Conservation (phyloP, 805 yeast species). For the Priceomyces haplophilus region DNA sequence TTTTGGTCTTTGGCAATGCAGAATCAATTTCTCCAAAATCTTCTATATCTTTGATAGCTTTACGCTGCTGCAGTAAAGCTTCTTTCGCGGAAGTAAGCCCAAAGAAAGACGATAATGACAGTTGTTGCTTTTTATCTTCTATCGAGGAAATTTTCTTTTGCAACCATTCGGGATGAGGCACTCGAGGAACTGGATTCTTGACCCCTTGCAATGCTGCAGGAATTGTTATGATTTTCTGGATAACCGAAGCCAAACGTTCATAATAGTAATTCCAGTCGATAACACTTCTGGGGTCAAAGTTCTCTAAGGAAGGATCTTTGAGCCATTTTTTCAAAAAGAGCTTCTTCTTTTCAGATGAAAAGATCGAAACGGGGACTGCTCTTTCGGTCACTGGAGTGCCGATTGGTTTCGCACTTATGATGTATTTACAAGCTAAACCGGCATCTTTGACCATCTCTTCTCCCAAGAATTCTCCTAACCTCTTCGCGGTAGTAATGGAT, state of each 20-base stretch:
- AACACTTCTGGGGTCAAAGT: slow-evolving; percentile 83
- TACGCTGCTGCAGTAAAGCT: slow-evolving; percentile 35
- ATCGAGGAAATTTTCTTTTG: slow-evolving; percentile 55
- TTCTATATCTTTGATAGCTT: slow-evolving; percentile 64
- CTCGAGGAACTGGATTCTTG: slow-evolving; percentile 90
- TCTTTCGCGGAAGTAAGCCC: slow-evolving; percentile 40
- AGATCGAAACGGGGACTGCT: slow-evolving; percentile 94
- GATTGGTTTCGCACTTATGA: slow-evolving; percentile 78
- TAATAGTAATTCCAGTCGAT: slow-evolving; percentile 93
- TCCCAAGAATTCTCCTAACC: slow-evolving; percentile 93
- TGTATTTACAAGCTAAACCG: slow-evolving; percentile 92
- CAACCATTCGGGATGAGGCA: slow-evolving; percentile 93
- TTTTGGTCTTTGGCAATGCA: slow-evolving; percentile 27
- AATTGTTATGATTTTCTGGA: slow-evolving; percentile 91
- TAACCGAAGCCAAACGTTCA: slow-evolving; percentile 86
- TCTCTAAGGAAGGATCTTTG: slow-evolving; percentile 67
- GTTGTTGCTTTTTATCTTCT: slow-evolving; percentile 71
- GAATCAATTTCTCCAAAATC: slow-evolving; percentile 51
- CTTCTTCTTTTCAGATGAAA: slow-evolving; percentile 82
- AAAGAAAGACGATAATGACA: slow-evolving; percentile 59
- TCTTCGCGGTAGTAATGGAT: slow-evolving; percentile 89
- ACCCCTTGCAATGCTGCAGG: slow-evolving; percentile 95
- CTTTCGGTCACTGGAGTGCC: slow-evolving; percentile 93
- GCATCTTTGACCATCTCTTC: slow-evolving; percentile 95
- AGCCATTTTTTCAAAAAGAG: slow-evolving; percentile 84